Evolutionary conservation across 2,329 filamentous ascomycete genomes (phyloP), one percentile per base, ranked within the genome.

Genomic region (Arthroderma uncinatum): DNA sequence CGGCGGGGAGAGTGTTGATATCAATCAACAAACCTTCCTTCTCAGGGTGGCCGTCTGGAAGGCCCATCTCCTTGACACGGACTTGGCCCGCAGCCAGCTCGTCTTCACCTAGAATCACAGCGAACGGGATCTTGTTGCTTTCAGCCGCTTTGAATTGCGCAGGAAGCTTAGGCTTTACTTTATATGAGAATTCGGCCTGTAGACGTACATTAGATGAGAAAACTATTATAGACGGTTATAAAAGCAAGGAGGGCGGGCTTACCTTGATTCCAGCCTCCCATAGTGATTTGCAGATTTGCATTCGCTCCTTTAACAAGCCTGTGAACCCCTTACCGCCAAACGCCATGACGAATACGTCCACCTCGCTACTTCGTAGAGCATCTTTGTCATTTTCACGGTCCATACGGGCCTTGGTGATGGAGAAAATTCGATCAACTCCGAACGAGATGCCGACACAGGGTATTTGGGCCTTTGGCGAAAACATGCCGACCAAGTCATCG

Each of bases 301-400:
- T 91, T 62, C 92, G 86, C 76, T 96, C 87, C 63, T 84, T 83
- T 56, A 95, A 74, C 62, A 94, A 77, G 48, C 89, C 89, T 14
- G 80, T 85, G 71, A 91, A 92, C 19, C 84, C 87, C 73, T 91
- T 92, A 55, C 88, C 87, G 56, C 89, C 91, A 67, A 96, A 90
- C 0, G 90, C 90, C 90, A 97, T 97, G 66, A 97, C 86, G 72
- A 84, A 96, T 48, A 91, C 90, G 67, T 97, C 91, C 2, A 91
- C 85, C 64, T 93, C 87, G 66, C 85, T 89, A 62, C 79, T 78
- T 61, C 87, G 78, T 55, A 83, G 74, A 30, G 73, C 64, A n/a
- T 73, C 71, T 56, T 75, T 79, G 65, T 80, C 78, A 58, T 82
- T 81, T 58, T 76, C 71, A 36, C 79, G 81, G 60, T 82, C 82